These are phyloP conservation scores for Durotheca rogersii DNA, from an alignment of 495 filamentous ascomycete genomes.

Conservation along the genomic window DNA sequence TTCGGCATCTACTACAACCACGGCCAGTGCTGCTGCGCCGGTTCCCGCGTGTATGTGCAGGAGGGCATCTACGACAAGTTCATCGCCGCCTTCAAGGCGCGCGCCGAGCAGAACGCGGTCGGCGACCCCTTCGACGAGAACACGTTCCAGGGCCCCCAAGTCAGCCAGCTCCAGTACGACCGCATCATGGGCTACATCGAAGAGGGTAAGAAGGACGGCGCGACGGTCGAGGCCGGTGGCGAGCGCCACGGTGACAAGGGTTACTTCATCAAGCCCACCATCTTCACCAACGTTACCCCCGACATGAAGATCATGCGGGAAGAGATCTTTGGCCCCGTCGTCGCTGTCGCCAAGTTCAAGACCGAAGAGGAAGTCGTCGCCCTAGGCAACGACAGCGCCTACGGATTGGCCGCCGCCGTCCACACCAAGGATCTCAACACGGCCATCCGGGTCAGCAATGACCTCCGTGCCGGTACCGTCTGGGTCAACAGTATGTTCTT, in stretches of 20 bases:
- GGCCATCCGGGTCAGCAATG: slow-evolving; percentile 82
- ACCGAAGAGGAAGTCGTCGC: slow-evolving; percentile 80
- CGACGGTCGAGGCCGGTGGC: slow-evolving; percentile 81
- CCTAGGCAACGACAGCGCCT: slow-evolving; percentile 77
- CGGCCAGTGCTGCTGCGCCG: slow-evolving; percentile 97
- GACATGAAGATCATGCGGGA: slow-evolving; percentile 99
- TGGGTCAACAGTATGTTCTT: slow-evolving; percentile 93
- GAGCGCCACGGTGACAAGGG: slow-evolving; percentile 85
- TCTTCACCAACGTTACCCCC: slow-evolving; percentile 84
- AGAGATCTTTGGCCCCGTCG: slow-evolving; percentile 97
- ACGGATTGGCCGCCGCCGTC: slow-evolving; percentile 87
- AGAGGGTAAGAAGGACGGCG: slow-evolving; percentile 81
- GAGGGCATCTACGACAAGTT: slow-evolving; percentile 97
- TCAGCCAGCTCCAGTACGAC: slow-evolving; percentile 93
- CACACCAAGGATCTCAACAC: slow-evolving; percentile 95
- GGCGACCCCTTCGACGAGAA: slow-evolving; percentile 85
- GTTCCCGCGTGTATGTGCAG: slow-evolving; percentile 93
- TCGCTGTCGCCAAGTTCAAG: slow-evolving; percentile 91
- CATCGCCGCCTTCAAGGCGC: slow-evolving; percentile 80
- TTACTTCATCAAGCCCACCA: slow-evolving; percentile 97
- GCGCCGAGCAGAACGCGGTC: slow-evolving; percentile 77
- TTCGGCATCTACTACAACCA: slow-evolving; percentile 99
- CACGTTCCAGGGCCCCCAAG: slow-evolving; percentile 98
- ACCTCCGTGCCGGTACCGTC: slow-evolving; percentile 83
- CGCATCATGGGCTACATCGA: slow-evolving; percentile 98